Conservation (phyloP, 2,329 filamentous ascomycete species). For the Penicillium sp. region DNA sequence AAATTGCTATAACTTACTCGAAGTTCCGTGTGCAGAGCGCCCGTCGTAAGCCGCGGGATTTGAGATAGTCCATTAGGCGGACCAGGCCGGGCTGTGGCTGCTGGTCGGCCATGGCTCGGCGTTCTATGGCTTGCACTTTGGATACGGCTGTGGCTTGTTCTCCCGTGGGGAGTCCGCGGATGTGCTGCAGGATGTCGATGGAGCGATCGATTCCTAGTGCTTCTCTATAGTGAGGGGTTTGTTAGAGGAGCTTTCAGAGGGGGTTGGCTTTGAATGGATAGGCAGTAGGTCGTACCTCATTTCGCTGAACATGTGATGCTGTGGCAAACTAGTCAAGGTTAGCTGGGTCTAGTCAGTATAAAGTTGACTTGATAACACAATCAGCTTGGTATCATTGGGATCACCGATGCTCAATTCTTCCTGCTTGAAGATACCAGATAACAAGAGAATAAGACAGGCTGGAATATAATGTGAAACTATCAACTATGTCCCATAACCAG, state of each 20-base stretch:
- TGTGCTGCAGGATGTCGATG: slow-evolving; percentile 84
- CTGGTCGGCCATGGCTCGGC: slow-evolving; percentile 74
- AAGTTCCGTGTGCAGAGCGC: slow-evolving; percentile 96
- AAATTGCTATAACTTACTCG: slow-evolving; percentile 50
- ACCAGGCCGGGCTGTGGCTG: slow-evolving; percentile 76
- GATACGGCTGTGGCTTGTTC: slow-evolving; percentile 65
- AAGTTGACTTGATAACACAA: neutral
- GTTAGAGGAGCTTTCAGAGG: neutral
- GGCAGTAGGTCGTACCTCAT: slow-evolving; percentile 60
- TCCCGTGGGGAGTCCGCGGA: slow-evolving; percentile 66
- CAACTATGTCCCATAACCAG: neutral
- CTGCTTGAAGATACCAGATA: neutral
- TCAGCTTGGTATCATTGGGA: neutral
- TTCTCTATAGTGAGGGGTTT: slow-evolving; percentile 26
- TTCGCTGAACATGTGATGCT: slow-evolving; percentile 91
- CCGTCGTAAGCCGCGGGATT: slow-evolving; percentile 64
- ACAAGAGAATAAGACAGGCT: neutral
- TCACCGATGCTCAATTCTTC: neutral
- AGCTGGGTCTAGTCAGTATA: slow-evolving; percentile 2
- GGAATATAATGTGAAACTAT: neutral
- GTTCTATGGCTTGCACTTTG: slow-evolving; percentile 75
- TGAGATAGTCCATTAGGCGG: slow-evolving; percentile 77
- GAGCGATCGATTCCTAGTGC: slow-evolving; percentile 69
- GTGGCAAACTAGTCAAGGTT: slow-evolving; percentile 63
- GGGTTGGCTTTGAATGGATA: neutral